phyloP scores from a whole-genome alignment of 2,329 filamentous ascomycete genomes.

The Sporothrix sp. region DNA sequence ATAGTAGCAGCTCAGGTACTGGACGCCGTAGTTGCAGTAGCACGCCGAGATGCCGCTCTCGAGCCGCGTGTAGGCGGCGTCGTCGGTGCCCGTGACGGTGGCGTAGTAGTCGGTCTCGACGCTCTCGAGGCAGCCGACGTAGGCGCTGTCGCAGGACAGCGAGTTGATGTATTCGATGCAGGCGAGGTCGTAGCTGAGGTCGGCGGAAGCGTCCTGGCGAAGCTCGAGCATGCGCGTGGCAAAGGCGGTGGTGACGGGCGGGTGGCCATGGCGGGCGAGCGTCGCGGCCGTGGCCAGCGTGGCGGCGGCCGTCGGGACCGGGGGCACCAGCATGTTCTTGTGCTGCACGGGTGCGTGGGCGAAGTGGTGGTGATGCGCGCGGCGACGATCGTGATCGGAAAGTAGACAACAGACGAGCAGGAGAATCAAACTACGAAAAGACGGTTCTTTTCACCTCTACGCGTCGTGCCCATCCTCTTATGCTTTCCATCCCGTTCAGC shows the following conservation, averaged over 20 bases:
- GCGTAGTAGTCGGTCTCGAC: slow-evolving; percentile 4
- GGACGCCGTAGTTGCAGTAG: slow-evolving; percentile 20
- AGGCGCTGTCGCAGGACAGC: slow-evolving; percentile 16
- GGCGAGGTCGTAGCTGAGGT: neutral
- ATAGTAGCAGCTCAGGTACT: slow-evolving; percentile 21
- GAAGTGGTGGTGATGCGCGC: neutral
- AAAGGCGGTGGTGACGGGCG: slow-evolving; percentile 11
- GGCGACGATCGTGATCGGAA: neutral
- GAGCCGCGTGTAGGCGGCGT: neutral
- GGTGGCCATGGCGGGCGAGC: slow-evolving; percentile 11
- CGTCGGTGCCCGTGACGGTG: neutral
- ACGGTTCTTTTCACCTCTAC: too few species aligned
- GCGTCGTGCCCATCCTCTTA: too few species aligned
- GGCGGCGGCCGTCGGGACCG: slow-evolving; percentile 3
- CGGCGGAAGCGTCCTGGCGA: neutral
- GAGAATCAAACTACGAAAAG: too few species aligned
- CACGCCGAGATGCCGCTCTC: slow-evolving; percentile 13
- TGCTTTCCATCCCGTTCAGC: too few species aligned
- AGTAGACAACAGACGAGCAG: neutral
- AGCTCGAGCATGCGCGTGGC: slow-evolving; percentile 7
- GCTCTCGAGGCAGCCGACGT: slow-evolving; percentile 16
- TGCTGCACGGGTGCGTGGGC: neutral
- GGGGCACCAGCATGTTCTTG: neutral
- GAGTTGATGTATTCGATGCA: neutral
- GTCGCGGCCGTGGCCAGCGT: slow-evolving; percentile 13